Base-by-base conservation (phyloP, 352 stramenopile genomes). In the Pelagophyceae sp. region DNA sequence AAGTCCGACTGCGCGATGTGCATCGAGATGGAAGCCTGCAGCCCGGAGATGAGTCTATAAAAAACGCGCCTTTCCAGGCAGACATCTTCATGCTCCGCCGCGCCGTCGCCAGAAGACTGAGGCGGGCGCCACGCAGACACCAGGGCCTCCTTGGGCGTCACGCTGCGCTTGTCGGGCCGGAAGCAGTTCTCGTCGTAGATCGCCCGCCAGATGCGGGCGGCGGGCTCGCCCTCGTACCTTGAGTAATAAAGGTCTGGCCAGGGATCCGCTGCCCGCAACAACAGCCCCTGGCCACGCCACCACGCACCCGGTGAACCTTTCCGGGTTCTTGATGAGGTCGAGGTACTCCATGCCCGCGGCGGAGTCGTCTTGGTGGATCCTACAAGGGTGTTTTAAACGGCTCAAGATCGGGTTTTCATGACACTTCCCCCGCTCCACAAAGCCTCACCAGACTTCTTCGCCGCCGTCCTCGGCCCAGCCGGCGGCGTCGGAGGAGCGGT, bases 111-210 rank as follows among this genome's bases (percentile, higher is more conserved):
- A n/a, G n/a, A n/a, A n/a, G n/a, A n/a, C n/a, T n/a, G n/a, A n/a
- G n/a, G n/a, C n/a, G n/a, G n/a, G 15, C 67, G 67, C 35, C 38
- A 74, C 35, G 67, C 67, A 23, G 25, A 1, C 15, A 74, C 20
- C 2, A 74, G 38, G 17, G 17, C 5, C 27, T 74, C 67, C 23
- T 50, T 74, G 35, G 67, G 65, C 71, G 17, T 83, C 76, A 35
- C 25, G 38, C 31, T 71, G 71, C 77, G 79, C 79, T 78, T 72
- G 60, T 85, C 82, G 0, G 89, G 85, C 27, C 83, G 82, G 71
- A 98, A 95, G 84, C 94, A 98, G 86, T 99, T 99, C 85, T 99
- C 95, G 74, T 96, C 82, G 82, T 98, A 99, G 77, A 99, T 98
- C 23, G 93, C 91, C 51, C 92, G 90, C 95, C 96, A 99, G 72